Evolutionary conservation across 2,329 filamentous ascomycete species (phyloP), one percentile per base, ranked within the genome.

Genomic region (Neofusicoccum sp.): DNA sequence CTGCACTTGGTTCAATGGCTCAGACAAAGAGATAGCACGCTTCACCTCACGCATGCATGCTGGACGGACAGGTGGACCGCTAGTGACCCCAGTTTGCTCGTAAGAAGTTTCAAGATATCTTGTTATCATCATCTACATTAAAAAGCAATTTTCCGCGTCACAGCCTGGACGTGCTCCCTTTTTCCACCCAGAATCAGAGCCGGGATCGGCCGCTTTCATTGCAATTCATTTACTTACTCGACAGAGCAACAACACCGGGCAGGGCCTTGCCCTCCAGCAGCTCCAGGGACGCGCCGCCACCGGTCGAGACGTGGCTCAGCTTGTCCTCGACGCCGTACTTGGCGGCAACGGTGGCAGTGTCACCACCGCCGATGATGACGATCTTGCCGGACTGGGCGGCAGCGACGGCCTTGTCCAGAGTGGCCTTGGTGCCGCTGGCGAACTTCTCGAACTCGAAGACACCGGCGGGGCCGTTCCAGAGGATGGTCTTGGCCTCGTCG

Each of bases 401-500:
- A 26, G 84, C 83, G 58, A 98, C 92, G 58, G 89, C 93, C 61
- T 91, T 91, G 72, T 97, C 90, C 68, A 99, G 87, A 53, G 91
- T 96, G 64, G 86, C 84, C 86, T 96, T 96, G 73, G 95, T 99
- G 70, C 91, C 95, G 65, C 83, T 88, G 72, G 93, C 91, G 76
- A 99, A 99, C 75, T 90, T 89, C 64, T 97, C 91, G 73, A 98
- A 89, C 85, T 99, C 95, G 71, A 99, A 99, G 69, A 99, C 95
- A 77, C 95, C 95, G 14, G 93, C 88, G 60, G 95, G 95, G 61
- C 95, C 95, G 83, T 99, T 99, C 95, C 95, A 99, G 65, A 99
- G 89, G 76, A 99, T 97, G 61, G 95, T 99, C 85, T 97, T 87
- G 66, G 93, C 86, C 71, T 93, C 87, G 67, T 84, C 83, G 69